Evolutionary conservation across 2,329 filamentous ascomycete genomes (phyloP).

Genomic region (Aspergillus flavus): DNA sequence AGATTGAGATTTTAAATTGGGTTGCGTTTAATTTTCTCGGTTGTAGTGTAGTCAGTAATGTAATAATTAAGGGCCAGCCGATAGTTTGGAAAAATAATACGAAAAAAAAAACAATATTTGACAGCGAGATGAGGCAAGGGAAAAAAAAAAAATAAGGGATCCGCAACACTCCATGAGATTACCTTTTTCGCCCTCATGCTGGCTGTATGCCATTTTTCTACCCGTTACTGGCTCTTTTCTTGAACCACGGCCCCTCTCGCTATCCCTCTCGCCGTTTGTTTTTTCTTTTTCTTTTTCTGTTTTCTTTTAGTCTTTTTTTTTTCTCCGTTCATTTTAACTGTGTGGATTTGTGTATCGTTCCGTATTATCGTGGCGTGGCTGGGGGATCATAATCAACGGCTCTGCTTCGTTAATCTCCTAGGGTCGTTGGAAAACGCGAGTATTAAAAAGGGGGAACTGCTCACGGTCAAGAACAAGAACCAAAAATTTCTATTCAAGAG

Average conservation of each 20-base stretch:
- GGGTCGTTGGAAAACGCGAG: not conserved
- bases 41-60: not conserved
- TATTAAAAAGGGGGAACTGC: not conserved
- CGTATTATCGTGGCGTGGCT: slow-evolving; percentile 3
- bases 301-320: slow-evolving; percentile 1
- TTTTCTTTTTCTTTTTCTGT: not conserved
- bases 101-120: not conserved
- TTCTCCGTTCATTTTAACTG: not conserved
- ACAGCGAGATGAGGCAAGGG: not conserved
- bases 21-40: slow-evolving; percentile 3
- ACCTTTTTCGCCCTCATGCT: slow-evolving; percentile 26
- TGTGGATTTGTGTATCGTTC: slow-evolving; percentile 1
- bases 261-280: not conserved
- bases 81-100: not conserved
- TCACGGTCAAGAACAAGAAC: not conserved
- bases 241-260: slow-evolving; percentile 22
- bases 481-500: not conserved
- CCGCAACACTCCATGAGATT: slow-evolving; percentile 25
- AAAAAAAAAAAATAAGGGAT: slow-evolving; percentile 14
- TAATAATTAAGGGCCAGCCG: not conserved
- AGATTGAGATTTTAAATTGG: not conserved
- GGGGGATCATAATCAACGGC: slow-evolving; percentile 1
- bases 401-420: slow-evolving; percentile 6
- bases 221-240: slow-evolving; percentile 20
- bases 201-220: slow-evolving; percentile 22